Percentiles rank a stretch among this genome's conserved stretches.
phyloP scores from a whole-genome alignment of 345 rosid genomes.

The Cardamine chenopodiifolia region DNA sequence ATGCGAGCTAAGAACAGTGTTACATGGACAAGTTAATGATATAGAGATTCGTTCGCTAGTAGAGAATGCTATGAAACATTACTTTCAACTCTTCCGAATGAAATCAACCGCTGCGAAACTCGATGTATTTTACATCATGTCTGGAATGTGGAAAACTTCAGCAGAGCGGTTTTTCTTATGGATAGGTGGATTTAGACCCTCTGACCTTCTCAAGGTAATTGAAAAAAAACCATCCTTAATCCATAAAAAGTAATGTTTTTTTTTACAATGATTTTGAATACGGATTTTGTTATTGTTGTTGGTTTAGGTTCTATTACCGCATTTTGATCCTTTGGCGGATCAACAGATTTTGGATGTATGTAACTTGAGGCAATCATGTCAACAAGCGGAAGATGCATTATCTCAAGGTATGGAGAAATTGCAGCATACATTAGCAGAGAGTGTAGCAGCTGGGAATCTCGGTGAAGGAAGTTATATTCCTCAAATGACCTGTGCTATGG shows the following conservation, averaged over 20 bases:
- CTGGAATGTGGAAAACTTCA: constrained; percentile 86
- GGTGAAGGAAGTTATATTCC: constrained; percentile 61
- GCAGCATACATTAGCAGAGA: constrained; percentile 67
- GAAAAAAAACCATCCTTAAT: background rate
- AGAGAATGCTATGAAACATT: constrained; percentile 67
- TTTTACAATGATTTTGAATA: constrained; percentile 4
- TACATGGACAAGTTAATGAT: constrained; percentile 61
- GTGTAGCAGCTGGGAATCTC: constrained; percentile 64
- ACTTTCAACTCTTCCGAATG: constrained; percentile 80
- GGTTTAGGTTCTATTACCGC: constrained; percentile 73
- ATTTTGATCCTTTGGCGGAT: constrained; percentile 70
- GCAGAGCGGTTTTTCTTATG: constrained; percentile 92
- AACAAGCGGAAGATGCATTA: constrained; percentile 97
- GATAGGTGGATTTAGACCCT: constrained; percentile 96
- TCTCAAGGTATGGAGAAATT: constrained; percentile 93
- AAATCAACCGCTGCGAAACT: constrained; percentile 74
- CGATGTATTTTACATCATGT: constrained; percentile 83
- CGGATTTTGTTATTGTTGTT: background rate
- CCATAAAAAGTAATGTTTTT: background rate
- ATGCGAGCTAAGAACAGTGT: constrained; percentile 59
- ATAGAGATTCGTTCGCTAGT: constrained; percentile 68
- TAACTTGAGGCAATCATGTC: constrained; percentile 67
- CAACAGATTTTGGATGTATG: constrained; percentile 54
- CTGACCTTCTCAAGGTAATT: constrained; percentile 87
- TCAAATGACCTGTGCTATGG: constrained; percentile 65